phyloP scores from a whole-genome alignment of 2,329 filamentous ascomycete species.

The Tolypocladium guangdongense region DNA sequence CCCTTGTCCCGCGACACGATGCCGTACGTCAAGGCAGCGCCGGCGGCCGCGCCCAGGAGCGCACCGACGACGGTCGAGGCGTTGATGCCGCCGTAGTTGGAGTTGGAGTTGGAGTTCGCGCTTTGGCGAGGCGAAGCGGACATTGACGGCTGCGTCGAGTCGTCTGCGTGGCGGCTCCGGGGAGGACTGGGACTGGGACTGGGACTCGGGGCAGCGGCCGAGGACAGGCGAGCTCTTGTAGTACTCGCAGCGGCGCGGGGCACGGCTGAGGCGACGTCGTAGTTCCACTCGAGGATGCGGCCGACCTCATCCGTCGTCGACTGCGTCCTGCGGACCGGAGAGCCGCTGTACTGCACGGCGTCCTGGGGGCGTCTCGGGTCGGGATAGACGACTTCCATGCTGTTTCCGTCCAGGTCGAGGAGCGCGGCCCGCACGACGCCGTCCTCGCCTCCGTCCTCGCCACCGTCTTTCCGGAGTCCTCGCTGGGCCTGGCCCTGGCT shows the following conservation, averaged over 20 bases:
- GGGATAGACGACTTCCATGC: constrained; percentile 61
- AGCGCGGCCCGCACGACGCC: constrained; percentile 39
- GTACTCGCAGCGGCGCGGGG: not conserved
- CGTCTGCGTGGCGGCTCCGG: not conserved
- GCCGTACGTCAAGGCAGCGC: constrained; percentile 52
- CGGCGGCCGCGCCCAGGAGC: constrained; percentile 67
- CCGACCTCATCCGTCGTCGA: constrained; percentile 20
- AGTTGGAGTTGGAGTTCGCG: not conserved
- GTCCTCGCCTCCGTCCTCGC: constrained; percentile 2
- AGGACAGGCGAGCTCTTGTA: not conserved
- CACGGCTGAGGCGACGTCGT: constrained; percentile 21
- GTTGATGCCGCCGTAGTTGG: constrained; percentile 19
- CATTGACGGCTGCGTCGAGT: not conserved
- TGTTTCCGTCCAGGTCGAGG: constrained; percentile 74
- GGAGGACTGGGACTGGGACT: not conserved
- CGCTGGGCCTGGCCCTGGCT: not conserved
- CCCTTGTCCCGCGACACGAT: constrained; percentile 44
- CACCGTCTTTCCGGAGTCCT: not conserved
- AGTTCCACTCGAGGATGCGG: constrained; percentile 39
- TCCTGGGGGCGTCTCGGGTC: constrained; percentile 15
- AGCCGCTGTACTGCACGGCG: constrained; percentile 20
- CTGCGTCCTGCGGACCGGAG: constrained; percentile 22
- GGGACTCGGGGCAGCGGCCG: not conserved
- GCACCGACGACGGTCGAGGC: constrained; percentile 62
- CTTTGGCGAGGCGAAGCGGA: not conserved